Base-by-base conservation (phyloP, 768 basidiomycete genomes). In the Russula sp. region DNA sequence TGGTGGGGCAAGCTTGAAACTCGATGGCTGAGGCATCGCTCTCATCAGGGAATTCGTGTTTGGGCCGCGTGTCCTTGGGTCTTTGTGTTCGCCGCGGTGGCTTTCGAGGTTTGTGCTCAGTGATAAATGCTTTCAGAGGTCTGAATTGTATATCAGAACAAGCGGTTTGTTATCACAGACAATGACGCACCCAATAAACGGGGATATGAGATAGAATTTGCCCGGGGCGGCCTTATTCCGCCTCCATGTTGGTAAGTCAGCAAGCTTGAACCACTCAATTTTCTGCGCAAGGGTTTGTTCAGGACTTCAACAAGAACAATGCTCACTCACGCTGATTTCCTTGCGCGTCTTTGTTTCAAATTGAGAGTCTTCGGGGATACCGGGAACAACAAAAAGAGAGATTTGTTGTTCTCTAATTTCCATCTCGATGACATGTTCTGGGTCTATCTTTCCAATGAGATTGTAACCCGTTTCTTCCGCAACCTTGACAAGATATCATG, bases 391-490 rank as follows among this genome's bases (percentile, higher is more conserved):
- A 75, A 87, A 99, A 62, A 99, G 78, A 49, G 92, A 92, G 63
- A 98, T 89, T 67, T 83, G 84, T 75, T 98, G 96, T 69, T 94
- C 93, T 73, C 85, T 89, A 74, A 95, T 92, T 49, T 87, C 86
- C 75, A 92, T 81, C 73, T 93, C 86, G 73, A 98, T 88, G 69
- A 85, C 86, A 72, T 93, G 79, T 51, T 84, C 73, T 3, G 83
- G 80, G 69, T 86, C 77, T 55, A 92, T 75, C 71, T 88, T 82
- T 61, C 83, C 85, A 56, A 81, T 82, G 61, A 94, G 72, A 75
- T 98, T 93, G 79, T 91, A 98, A 16, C 97, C 97, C 0, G 94
- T 98, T 77, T 99, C 97, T 76, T 99, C 97, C 34, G 92, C 79
- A 26, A 98, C 96, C 95, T 98, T 69, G 44, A 57, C 6, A 9